Evolutionary conservation across 495 filamentous ascomycete genomes (phyloP).

Genomic region (Sporormia fimetaria): DNA sequence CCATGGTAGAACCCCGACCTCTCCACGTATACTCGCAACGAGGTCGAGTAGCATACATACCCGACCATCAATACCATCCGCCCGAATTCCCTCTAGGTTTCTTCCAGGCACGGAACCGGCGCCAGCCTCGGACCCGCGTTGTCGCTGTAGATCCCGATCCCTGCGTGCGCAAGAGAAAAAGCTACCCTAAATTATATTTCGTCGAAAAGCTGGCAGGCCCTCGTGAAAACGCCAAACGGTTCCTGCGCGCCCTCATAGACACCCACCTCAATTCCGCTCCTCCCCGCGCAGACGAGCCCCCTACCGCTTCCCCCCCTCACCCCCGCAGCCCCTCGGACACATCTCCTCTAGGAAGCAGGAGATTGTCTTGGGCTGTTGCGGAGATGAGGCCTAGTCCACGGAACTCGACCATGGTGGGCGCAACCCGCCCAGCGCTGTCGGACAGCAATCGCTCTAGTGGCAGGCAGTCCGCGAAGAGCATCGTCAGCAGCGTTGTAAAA

Average conservation of each 20-base stretch:
- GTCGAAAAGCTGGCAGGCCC: conserved; percentile 35
- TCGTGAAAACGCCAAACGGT: conserved; percentile 36
- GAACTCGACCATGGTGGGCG: conserved; percentile 9
- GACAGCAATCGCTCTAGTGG: conserved; percentile 16
- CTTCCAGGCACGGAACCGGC: conserved; percentile 20
- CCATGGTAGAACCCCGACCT: conserved; percentile 26
- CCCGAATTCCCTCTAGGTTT: conserved; percentile 6
- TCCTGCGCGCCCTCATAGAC: conserved; percentile 34
- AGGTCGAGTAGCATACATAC: conserved; percentile 23
- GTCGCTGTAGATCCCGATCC: conserved; percentile 20
- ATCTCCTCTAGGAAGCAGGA: conserved; percentile 15
- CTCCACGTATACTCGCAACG: conserved; percentile 20
- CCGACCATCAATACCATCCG: conserved; percentile 17
- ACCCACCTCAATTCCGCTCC: conserved; percentile 7
- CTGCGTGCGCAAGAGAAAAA: conserved; percentile 8
- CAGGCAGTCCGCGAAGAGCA: conserved; percentile 13
- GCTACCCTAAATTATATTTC: conserved; percentile 14
- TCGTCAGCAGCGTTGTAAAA: conserved; percentile 12
- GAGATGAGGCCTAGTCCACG: conserved; percentile 23
- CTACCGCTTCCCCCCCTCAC: conserved; percentile 10
- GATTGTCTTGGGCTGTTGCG: conserved; percentile 16
- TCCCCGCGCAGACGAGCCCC: conserved; percentile 2
- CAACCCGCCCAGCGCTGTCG: conserved; percentile 16
- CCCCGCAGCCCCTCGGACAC: conserved; percentile 14
- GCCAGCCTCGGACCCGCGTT: conserved; percentile 24